A percentile compares a stretch with the other conserved stretches of the same genome.
Evolutionary conservation across 805 yeast genomes (phyloP).

Genomic region (Saccharomyces mikatae): DNA sequence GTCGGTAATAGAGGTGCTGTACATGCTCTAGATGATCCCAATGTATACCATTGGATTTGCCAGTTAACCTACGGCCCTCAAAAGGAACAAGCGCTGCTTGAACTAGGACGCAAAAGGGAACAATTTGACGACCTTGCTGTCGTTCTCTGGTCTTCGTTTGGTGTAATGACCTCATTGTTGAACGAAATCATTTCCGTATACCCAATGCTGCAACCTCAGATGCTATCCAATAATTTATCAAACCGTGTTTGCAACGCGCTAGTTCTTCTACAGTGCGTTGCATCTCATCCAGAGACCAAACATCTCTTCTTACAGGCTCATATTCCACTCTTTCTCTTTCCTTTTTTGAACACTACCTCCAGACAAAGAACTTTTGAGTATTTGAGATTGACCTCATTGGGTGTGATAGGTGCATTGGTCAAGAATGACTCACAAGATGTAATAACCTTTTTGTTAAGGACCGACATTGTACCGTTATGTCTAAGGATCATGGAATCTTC

Average conservation of each 20-base stretch:
- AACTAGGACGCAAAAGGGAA: constrained; percentile 88
- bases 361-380: constrained; percentile 92
- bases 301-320: constrained; percentile 80
- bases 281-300: constrained; percentile 88
- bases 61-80: constrained; percentile 86
- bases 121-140: constrained; percentile 89
- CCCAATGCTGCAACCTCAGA: constrained; percentile 83
- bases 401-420: constrained; percentile 94
- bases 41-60: constrained; percentile 81
- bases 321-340: constrained; percentile 85
- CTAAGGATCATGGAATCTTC: constrained; percentile 92
- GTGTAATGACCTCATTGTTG: constrained; percentile 85
- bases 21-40: constrained; percentile 61
- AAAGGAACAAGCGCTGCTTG: constrained; percentile 86
- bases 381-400: constrained; percentile 82
- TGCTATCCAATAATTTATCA: constrained; percentile 73
- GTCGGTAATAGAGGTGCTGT: constrained; percentile 6
- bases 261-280: constrained; percentile 92
- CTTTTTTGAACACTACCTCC: constrained; percentile 85
- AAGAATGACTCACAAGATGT: constrained; percentile 95
- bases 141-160: constrained; percentile 91
- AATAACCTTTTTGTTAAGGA: constrained; percentile 81
- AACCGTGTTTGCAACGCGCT: constrained; percentile 93
- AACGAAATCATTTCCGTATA: constrained; percentile 88
- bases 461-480: constrained; percentile 93